Evolutionary conservation across 331 rosid species (phyloP).

Genomic region (Quercus phellos): DNA sequence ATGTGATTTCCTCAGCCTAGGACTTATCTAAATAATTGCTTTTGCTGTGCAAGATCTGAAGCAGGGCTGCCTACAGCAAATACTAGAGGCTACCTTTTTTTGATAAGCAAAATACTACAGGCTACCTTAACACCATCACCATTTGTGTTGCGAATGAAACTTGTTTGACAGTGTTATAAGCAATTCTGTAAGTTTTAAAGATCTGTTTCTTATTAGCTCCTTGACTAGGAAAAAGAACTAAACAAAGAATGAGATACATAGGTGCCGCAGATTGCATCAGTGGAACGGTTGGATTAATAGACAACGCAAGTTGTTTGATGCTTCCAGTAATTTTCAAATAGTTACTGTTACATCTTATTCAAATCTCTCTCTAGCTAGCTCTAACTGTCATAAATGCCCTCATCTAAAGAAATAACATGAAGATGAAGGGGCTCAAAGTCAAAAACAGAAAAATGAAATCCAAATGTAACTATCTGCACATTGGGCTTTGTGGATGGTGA

Average conservation of each 20-base stretch:
- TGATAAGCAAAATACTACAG: too few relatives aligned
- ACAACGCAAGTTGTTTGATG: constrained; percentile 8
- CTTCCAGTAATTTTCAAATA: constrained; percentile 20
- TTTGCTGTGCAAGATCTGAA: too few relatives aligned
- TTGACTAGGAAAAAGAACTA: too few relatives aligned
- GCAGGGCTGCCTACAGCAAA: too few relatives aligned
- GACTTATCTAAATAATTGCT: too few relatives aligned
- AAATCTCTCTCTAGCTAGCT: constrained; percentile 19
- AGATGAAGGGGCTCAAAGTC: constrained; percentile 2
- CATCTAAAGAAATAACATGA: constrained; percentile 20
- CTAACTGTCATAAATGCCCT: constrained; percentile 26
- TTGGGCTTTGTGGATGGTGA: constrained; percentile 75
- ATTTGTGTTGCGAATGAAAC: too few relatives aligned
- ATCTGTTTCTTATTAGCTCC: too few relatives aligned
- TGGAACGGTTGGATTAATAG: constrained; percentile 1
- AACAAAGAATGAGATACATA: background rate
- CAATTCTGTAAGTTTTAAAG: too few relatives aligned
- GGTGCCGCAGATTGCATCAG: background rate
- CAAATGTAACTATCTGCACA: constrained; percentile 59
- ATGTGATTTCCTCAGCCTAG: too few relatives aligned
- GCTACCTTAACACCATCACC: too few relatives aligned
- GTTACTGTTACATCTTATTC: constrained; percentile 19
- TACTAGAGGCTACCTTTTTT: too few relatives aligned
- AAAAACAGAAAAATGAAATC: constrained; percentile 11
- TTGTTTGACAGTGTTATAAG: too few relatives aligned